Evolutionary conservation across 331 rosid species (phyloP).

Genomic region (Pyracantha coccinea): DNA sequence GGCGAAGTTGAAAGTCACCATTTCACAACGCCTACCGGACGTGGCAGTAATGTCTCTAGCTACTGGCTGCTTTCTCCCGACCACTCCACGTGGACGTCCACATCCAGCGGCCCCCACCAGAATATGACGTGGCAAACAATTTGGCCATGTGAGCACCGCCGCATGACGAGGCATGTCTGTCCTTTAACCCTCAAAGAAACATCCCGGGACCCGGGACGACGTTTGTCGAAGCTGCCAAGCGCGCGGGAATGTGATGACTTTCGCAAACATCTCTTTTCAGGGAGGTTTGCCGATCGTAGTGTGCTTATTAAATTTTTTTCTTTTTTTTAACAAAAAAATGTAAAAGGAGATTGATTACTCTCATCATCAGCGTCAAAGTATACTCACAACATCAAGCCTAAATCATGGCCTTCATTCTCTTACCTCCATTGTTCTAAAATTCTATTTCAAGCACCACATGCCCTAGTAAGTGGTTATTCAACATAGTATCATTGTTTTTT

Average conservation of each 20-base stretch:
- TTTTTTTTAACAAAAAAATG: too few species aligned
- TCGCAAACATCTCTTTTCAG: neutral
- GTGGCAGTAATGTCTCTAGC: conserved; percentile 4
- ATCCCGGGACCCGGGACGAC: conserved; percentile 14
- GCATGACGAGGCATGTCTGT: conserved; percentile 26
- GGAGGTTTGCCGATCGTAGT: neutral
- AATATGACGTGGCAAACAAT: conserved; percentile 16
- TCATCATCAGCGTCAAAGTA: rapidly evolving
- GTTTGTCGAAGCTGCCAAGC: conserved; percentile 20
- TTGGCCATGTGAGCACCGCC: conserved; percentile 32
- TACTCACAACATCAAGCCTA: too few species aligned
- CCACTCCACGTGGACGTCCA: conserved; percentile 41
- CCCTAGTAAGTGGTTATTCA: too few species aligned
- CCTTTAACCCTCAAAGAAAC: conserved; percentile 12
- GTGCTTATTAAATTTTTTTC: neutral
- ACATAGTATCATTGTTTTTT: too few species aligned
- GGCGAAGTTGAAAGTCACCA: conserved; percentile 7
- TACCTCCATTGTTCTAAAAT: too few species aligned
- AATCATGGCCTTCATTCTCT: too few species aligned
- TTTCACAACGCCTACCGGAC: neutral
- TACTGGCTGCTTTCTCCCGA: neutral
- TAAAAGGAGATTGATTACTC: rapidly evolving
- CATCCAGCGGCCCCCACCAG: conserved; percentile 6
- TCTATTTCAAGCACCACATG: too few species aligned
- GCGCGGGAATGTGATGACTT: neutral